Conservation (phyloP, 352 stramenopile species). For the Globisporangium mamillatum region DNA sequence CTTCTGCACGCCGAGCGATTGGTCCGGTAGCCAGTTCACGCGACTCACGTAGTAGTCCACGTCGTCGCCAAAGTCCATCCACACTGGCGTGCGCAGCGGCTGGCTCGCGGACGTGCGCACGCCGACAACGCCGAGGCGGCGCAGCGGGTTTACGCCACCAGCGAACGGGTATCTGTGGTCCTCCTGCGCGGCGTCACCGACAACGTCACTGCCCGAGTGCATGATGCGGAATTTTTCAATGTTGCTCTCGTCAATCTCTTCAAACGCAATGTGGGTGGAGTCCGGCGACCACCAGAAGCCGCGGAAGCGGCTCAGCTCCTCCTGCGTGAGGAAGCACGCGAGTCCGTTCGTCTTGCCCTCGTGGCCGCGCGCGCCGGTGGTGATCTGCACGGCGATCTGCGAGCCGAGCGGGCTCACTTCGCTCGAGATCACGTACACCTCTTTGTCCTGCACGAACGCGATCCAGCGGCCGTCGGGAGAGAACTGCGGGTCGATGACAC, state of each 20-base stretch:
- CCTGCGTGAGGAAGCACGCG: constrained; percentile 97
- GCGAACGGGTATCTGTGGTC: constrained; percentile 93
- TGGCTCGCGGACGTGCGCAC: constrained; percentile 30
- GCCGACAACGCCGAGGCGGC: constrained; percentile 77
- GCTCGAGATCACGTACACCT: constrained; percentile 91
- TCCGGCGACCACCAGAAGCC: constrained; percentile 96
- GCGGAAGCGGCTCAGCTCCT: constrained; percentile 96
- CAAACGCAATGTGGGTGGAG: constrained; percentile 84
- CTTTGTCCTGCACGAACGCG: constrained; percentile 92
- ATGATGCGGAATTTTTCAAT: constrained; percentile 95
- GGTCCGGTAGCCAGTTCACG: constrained; percentile 94
- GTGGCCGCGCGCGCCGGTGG: constrained; percentile 60
- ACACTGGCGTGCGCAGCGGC: constrained; percentile 47
- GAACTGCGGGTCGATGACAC: constrained; percentile 92
- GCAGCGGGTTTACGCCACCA: constrained; percentile 88
- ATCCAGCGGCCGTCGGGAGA: constrained; percentile 91
- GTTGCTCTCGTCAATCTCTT: constrained; percentile 91
- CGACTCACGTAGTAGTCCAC: constrained; percentile 90
- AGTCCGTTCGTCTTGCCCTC: constrained; percentile 89
- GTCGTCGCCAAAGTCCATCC: constrained; percentile 71
- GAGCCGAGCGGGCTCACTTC: constrained; percentile 29
- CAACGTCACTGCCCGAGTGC: constrained; percentile 84
- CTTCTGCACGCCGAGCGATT: constrained; percentile 88
- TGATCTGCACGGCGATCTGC: constrained; percentile 69
- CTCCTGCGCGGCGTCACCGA: constrained; percentile 59